Evolutionary conservation across 345 rosid species (phyloP).

Genomic region (Anacardium occidentale): DNA sequence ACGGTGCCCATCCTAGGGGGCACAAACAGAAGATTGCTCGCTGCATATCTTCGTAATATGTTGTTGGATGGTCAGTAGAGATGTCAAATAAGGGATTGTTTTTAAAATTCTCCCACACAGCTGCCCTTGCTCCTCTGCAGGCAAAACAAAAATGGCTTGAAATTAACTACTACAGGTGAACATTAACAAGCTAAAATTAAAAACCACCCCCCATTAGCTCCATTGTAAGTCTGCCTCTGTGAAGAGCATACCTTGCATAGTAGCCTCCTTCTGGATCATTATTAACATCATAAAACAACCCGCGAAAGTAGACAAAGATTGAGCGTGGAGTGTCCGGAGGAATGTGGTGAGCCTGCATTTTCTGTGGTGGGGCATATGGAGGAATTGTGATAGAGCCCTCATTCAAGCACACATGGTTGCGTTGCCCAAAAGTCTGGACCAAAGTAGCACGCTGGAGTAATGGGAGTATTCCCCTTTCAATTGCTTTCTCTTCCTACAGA

Average conservation of each 20-base stretch:
- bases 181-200: too few relatives aligned
- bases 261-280: slow-evolving; percentile 98
- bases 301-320: slow-evolving; percentile 93
- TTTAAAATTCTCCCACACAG: slow-evolving; percentile 98
- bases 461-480: slow-evolving; percentile 83
- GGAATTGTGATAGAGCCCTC: slow-evolving; percentile 91
- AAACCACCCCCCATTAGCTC: too few relatives aligned
- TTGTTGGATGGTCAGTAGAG: slow-evolving; percentile 91
- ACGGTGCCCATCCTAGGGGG: slow-evolving; percentile 97
- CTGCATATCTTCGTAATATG: slow-evolving; percentile 97
- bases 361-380: slow-evolving; percentile 94
- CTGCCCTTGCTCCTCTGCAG: slow-evolving; percentile 93
- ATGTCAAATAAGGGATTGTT: slow-evolving; percentile 91
- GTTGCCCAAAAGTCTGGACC: slow-evolving; percentile 95
- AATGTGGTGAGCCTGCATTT: slow-evolving; percentile 83
- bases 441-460: slow-evolving; percentile 74
- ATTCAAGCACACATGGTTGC: slow-evolving; percentile 91
- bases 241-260: slow-evolving; percentile 72
- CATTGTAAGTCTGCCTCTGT: background rate
- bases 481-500: slow-evolving; percentile 86
- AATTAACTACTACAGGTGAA: background rate
- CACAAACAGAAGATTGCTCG: slow-evolving; percentile 90
- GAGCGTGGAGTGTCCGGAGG: slow-evolving; percentile 76
- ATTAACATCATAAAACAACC: slow-evolving; percentile 88
- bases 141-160: slow-evolving; percentile 16